Percentiles rank a stretch among this genome's conserved stretches.
Evolutionary conservation across 208 protist genomes (phyloP).

Genomic region (Perkinsela sp.): DNA sequence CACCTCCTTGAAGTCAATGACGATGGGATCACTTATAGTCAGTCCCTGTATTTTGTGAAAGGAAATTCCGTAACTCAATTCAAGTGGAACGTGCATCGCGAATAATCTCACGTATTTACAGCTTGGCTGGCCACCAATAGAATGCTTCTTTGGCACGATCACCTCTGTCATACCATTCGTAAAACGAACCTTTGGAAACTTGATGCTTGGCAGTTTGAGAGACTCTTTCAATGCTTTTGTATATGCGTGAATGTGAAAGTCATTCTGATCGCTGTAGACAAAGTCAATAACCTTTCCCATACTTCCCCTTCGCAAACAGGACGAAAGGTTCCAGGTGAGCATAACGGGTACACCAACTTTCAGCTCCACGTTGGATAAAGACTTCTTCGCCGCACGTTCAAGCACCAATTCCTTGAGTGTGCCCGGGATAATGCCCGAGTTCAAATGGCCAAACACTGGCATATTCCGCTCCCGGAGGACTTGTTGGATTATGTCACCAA

Average conservation of each 20-base stretch:
- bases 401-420: not conserved
- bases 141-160: not conserved
- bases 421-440: not conserved
- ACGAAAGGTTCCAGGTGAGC: not conserved
- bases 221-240: not conserved
- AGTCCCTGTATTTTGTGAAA: not conserved
- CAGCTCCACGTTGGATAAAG: not conserved
- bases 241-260: not conserved
- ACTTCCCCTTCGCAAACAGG: not conserved
- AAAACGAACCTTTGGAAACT: not conserved
- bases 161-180: not conserved
- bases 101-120: not conserved
- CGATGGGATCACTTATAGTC: not conserved
- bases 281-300: not conserved
- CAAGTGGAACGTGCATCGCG: not conserved
- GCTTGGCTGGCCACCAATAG: not conserved
- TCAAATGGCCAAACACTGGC: not conserved
- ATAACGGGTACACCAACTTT: not conserved
- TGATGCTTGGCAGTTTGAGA: not conserved
- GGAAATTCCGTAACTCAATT: not conserved
- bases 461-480: not conserved
- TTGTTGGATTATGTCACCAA: not conserved
- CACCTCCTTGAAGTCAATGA: not conserved
- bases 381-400: not conserved
- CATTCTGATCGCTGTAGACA: not conserved